Conservation (phyloP, 1,284 basidiomycete species). For the Moesziomyces globuligerus region DNA sequence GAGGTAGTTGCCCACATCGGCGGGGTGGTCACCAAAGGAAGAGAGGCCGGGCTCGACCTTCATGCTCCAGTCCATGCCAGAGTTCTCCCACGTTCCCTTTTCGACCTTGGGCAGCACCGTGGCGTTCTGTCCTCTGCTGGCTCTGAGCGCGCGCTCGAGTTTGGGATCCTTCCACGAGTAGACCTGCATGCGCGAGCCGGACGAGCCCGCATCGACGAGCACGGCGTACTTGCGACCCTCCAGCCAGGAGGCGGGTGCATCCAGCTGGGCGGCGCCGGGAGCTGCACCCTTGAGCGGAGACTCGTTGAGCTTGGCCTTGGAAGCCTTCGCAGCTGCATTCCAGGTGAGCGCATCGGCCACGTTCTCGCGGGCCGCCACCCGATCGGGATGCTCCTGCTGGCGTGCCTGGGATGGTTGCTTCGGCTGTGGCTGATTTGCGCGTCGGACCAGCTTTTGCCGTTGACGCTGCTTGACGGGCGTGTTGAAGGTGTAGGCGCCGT, state of each 20-base stretch:
- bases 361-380: slow-evolving; percentile 21
- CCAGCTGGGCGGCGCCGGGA: slow-evolving; percentile 41
- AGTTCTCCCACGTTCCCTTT: slow-evolving; percentile 83
- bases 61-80: slow-evolving; percentile 77
- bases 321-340: slow-evolving; percentile 42
- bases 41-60: slow-evolving; percentile 98
- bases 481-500: slow-evolving; percentile 43
- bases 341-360: slow-evolving; percentile 43
- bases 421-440: slow-evolving; percentile 5
- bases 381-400: slow-evolving; percentile 11
- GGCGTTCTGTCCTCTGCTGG: slow-evolving; percentile 50
- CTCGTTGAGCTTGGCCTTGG: slow-evolving; percentile 29
- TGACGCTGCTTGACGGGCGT: slow-evolving; percentile 32
- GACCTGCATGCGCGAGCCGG: slow-evolving; percentile 92
- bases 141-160: slow-evolving; percentile 68
- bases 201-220: slow-evolving; percentile 97
- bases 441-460: slow-evolving; percentile 3
- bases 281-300: slow-evolving; percentile 44
- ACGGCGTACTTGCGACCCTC: slow-evolving; percentile 77
- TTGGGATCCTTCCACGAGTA: slow-evolving; percentile 94
- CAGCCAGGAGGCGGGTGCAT: slow-evolving; percentile 41
- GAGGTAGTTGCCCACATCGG: slow-evolving; percentile 80
- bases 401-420: slow-evolving; percentile 4
- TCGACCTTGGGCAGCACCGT: slow-evolving; percentile 81
- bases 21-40: slow-evolving; percentile 77